A percentile compares a stretch with the other conserved stretches of the same genome.
Conservation (phyloP, 2,329 filamentous ascomycete species). For the Trichoderma semiorbis region DNA sequence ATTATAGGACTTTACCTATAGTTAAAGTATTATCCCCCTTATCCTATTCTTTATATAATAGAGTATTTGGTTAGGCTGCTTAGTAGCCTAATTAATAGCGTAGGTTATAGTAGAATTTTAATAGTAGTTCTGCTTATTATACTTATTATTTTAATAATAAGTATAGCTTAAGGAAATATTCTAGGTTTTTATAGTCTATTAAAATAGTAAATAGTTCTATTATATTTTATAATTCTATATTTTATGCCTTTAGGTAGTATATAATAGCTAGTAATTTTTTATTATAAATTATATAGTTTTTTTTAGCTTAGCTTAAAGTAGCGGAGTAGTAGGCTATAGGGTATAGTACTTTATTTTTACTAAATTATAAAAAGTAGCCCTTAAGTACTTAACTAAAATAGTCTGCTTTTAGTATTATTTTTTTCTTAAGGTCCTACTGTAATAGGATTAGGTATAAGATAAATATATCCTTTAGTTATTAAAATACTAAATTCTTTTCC, state of each 20-base stretch:
- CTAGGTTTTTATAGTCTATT: neutral
- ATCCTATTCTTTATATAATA: neutral
- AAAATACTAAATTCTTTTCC: neutral
- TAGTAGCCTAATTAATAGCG: neutral
- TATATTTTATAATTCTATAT: neutral
- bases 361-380: neutral
- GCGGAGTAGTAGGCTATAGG: too few relatives aligned
- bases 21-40: neutral
- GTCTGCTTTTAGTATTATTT: neutral
- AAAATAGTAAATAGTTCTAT: neutral
- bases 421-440: neutral
- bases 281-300: slow-evolving; percentile 7
- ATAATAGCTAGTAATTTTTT: neutral
- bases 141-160: neutral
- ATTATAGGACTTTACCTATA: neutral
- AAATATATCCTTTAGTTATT: neutral
- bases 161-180: neutral
- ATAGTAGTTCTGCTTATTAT: neutral
- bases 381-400: neutral
- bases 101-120: neutral
- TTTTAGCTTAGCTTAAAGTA: neutral
- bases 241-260: neutral
- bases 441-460: neutral
- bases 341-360: neutral
- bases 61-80: neutral